phyloP scores from a whole-genome alignment of 2,329 filamentous ascomycete species.

The Fusarium equiseti region DNA sequence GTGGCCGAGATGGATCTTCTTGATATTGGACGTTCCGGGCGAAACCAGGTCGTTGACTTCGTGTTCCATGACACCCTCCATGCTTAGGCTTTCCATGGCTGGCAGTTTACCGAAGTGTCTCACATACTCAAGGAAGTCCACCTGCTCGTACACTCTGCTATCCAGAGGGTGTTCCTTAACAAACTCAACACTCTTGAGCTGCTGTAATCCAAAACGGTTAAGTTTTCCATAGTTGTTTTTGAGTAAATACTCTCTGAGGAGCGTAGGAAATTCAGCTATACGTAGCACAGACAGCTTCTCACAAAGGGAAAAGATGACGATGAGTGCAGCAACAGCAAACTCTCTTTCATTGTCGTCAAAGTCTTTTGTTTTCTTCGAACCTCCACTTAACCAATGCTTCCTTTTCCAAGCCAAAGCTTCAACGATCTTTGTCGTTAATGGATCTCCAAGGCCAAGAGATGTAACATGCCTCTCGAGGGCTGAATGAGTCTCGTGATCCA shows the following conservation, averaged over 20 bases:
- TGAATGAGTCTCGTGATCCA: background rate
- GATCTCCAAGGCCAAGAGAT: background rate
- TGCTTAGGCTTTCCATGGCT: background rate
- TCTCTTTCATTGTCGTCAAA: background rate
- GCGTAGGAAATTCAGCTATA: background rate
- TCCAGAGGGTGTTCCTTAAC: background rate
- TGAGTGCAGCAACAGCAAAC: background rate
- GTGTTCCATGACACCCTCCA: conserved; percentile 6
- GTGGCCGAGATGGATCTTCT: background rate
- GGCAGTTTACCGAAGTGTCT: conserved; percentile 11
- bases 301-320: conserved; percentile 23
- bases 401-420: conserved; percentile 11
- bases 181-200: background rate
- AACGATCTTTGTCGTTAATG: background rate
- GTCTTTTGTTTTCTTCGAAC: background rate
- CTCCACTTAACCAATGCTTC: background rate
- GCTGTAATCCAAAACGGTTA: background rate
- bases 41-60: background rate
- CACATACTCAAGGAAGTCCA: conserved; percentile 1
- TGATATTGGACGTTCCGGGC: background rate
- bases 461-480: conserved; percentile 8
- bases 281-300: background rate
- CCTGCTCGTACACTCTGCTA: background rate
- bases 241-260: conserved; percentile 2
- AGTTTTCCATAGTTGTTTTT: conserved; percentile 16